Evolutionary conservation across 179 eudicot genomes (phyloP), one percentile per base, ranked within the genome.

Genomic region (Drosera spatulata): DNA sequence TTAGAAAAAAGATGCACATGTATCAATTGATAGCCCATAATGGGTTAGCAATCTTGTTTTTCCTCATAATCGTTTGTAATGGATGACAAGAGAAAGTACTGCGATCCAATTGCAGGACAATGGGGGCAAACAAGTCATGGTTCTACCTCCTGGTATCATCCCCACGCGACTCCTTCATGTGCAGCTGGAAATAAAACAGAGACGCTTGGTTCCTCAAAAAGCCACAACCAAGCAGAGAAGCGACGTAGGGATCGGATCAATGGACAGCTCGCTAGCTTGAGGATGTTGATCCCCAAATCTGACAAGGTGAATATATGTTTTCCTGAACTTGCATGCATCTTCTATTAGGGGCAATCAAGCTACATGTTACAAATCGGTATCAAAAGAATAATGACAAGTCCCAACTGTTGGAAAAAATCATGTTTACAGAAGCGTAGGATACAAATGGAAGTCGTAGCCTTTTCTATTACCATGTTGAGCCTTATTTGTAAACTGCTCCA

Each of bases 221-320:
- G 76, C 63, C 82, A 78, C 59, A 50, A 76, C 40, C 82, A 74
- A 49, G 82, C 82, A 37, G 82, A 78, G 74, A 78, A 78, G 64
- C 66, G 82, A 2, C 79, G 82, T 6, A 58, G 79, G 13, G 82
- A 74, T 54, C 60, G 82, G 55, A 78, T 78, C 50, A 78, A 78
- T 61, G 67, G 67, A 4, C 82, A 78, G 69, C 79, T 78, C 55
- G 55, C 77, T 1, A 66, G 74, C 61, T 79, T 78, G 42, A 68
- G 82, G 72, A 78, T 72, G 53, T 64, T 71, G 14, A 61, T 78
- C 60, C 76, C 82, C 52, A 71, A 53, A 66, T 78, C 82, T 40
- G 82, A 78, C 1, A 78, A 78, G 82, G 82, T 74, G 59, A 50
- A 11, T 10, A 54, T 39, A 52, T 52, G 14, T 6, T 7, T 11